Percentiles rank a stretch among this genome's conserved stretches.
phyloP scores from a whole-genome alignment of 768 basidiomycete genomes.

The Mycena amicta region DNA sequence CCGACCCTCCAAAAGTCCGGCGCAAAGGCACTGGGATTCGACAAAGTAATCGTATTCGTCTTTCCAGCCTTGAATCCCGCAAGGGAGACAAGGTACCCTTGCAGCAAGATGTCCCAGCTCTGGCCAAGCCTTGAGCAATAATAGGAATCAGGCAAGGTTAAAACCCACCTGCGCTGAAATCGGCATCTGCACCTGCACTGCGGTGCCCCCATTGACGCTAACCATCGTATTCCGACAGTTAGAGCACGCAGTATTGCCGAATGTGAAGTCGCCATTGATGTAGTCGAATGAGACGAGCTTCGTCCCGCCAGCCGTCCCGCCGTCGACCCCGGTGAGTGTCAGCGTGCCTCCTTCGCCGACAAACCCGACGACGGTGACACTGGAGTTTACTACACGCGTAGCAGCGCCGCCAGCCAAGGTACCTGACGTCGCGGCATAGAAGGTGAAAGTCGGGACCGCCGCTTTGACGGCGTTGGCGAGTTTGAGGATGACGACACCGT shows the following conservation, averaged over 20 bases:
- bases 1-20: slow-evolving; percentile 48
- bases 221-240: slow-evolving; percentile 51
- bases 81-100: slow-evolving; percentile 44
- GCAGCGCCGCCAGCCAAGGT: slow-evolving; percentile 42
- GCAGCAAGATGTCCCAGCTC: slow-evolving; percentile 49
- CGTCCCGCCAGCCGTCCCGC: slow-evolving; percentile 42
- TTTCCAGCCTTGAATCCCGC: slow-evolving; percentile 47
- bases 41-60: slow-evolving; percentile 46
- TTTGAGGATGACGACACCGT: slow-evolving; percentile 41
- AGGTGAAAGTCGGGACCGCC: slow-evolving; percentile 35
- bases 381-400: slow-evolving; percentile 37
- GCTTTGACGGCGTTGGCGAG: slow-evolving; percentile 32
- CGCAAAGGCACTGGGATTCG: slow-evolving; percentile 44
- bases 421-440: slow-evolving; percentile 35
- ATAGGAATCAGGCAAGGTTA: not conserved
- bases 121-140: slow-evolving; percentile 14
- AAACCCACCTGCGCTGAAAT: slow-evolving; percentile 47
- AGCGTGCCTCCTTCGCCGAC: slow-evolving; percentile 47
- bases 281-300: slow-evolving; percentile 49
- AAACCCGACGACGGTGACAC: slow-evolving; percentile 42
- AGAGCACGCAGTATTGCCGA: slow-evolving; percentile 47
- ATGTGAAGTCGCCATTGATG: slow-evolving; percentile 48
- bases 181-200: slow-evolving; percentile 48
- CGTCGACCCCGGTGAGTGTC: slow-evolving; percentile 44
- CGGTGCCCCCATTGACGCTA: slow-evolving; percentile 47